Conservation (phyloP, 1,284 basidiomycete genomes). For the Rhizoctonia solani region DNA sequence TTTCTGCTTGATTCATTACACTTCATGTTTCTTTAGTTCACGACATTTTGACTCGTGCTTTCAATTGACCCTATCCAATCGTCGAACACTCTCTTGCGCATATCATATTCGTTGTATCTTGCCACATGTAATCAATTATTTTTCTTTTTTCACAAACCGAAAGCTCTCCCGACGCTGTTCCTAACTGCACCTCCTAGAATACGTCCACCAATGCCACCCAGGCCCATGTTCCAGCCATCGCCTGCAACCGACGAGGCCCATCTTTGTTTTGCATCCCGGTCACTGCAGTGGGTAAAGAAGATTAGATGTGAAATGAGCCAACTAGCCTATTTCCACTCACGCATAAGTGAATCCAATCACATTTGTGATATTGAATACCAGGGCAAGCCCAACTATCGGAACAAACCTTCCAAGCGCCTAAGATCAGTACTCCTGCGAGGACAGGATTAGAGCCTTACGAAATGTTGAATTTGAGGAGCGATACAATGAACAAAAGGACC, state of each 20-base stretch:
- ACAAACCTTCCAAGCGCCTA: constrained; percentile 62
- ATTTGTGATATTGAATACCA: constrained; percentile 92
- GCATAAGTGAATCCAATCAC: constrained; percentile 91
- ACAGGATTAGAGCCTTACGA: constrained; percentile 56
- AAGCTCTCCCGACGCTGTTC: constrained; percentile 77
- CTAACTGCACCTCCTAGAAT: constrained; percentile 77
- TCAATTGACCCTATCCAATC: not conserved
- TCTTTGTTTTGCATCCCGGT: constrained; percentile 83
- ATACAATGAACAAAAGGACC: constrained; percentile 83
- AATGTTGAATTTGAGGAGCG: constrained; percentile 83
- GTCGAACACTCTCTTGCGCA: not conserved
- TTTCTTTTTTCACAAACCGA: constrained; percentile 47
- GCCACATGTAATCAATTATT: not conserved
- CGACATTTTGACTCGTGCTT: not conserved
- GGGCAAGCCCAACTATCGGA: constrained; percentile 83
- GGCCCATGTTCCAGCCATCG: constrained; percentile 63
- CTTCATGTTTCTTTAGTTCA: not conserved
- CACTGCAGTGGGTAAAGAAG: constrained; percentile 55
- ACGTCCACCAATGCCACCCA: constrained; percentile 78
- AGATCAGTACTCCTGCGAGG: not conserved
- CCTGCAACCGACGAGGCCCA: constrained; percentile 74
- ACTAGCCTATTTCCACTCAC: constrained; percentile 51
- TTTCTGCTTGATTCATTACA: not conserved
- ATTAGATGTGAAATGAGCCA: not conserved
- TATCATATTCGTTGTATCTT: not conserved